Conservation (phyloP, 139 green algal genomes). For the Pseudopediastrum boryanum region DNA sequence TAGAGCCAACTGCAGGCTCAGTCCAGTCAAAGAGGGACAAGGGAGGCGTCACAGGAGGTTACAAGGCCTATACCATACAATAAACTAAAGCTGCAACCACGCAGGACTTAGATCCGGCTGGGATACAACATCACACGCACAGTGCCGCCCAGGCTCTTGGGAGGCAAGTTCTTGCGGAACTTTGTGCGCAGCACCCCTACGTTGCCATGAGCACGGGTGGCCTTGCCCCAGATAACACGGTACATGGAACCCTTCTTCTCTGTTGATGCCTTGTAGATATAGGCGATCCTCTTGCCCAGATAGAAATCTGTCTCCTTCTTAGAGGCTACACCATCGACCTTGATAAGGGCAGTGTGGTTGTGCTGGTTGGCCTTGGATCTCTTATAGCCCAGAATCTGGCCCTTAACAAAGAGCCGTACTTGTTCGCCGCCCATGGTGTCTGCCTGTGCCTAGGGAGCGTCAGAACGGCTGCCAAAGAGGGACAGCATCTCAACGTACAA, state of each 20-base stretch:
- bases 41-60: no score
- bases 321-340: conserved; percentile 90
- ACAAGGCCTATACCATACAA: no score
- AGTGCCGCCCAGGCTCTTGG: conserved; percentile 74
- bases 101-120: conserved; percentile 66
- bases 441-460: background rate
- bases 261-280: conserved; percentile 99
- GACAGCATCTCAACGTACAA: background rate
- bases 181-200: conserved; percentile 90
- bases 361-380: conserved; percentile 82
- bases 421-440: conserved; percentile 33
- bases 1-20: background rate
- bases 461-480: background rate
- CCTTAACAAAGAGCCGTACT: conserved; percentile 68
- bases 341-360: conserved; percentile 90
- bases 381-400: conserved; percentile 74
- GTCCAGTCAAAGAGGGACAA: no score
- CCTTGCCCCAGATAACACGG: conserved; percentile 96
- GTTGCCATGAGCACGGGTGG: conserved; percentile 90
- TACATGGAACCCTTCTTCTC: conserved; percentile 91
- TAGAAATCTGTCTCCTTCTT: conserved; percentile 95
- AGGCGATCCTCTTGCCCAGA: conserved; percentile 97
- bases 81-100: background rate
- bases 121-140: conserved; percentile 92
- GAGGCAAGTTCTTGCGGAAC: conserved; percentile 96